Percentiles rank a stretch among this genome's conserved stretches.
Conservation (phyloP, 2,329 filamentous ascomycete species). For the Claviceps humidiphila region DNA sequence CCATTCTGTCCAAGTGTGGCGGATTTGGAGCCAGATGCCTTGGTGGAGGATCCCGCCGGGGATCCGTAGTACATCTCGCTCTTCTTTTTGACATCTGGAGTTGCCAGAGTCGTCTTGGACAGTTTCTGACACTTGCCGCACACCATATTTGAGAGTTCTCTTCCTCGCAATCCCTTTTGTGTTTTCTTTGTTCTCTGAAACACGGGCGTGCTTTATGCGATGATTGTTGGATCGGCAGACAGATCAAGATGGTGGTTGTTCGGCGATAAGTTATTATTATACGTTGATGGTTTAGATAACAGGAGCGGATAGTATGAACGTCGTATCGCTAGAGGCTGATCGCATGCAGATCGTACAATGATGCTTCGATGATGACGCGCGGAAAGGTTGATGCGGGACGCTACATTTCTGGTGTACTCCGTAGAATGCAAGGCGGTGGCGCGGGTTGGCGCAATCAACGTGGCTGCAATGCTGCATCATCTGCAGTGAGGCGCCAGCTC, state of each 20-base stretch:
- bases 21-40: conserved; percentile 27
- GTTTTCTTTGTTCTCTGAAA: not conserved
- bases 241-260: too few relatives aligned
- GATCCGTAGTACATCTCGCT: conserved; percentile 54
- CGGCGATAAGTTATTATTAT: too few relatives aligned
- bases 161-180: not conserved
- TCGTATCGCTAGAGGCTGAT: too few relatives aligned
- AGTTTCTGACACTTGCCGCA: conserved; percentile 52
- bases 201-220: too few relatives aligned
- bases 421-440: not conserved
- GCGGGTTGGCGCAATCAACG: not conserved
- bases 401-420: not conserved
- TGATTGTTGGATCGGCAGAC: too few relatives aligned
- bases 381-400: not conserved
- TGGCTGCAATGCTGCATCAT: not conserved
- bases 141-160: conserved; percentile 34
- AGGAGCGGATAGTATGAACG: not conserved
- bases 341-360: not conserved
- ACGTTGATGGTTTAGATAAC: not conserved
- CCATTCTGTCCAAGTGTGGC: conserved; percentile 44
- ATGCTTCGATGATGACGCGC: not conserved
- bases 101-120: conserved; percentile 45
- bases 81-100: conserved; percentile 53
- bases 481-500: too few relatives aligned
- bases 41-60: conserved; percentile 25